Percentiles rank a stretch among this genome's conserved stretches.
phyloP scores from a whole-genome alignment of 805 yeast species.

The Pichia rugopelliculosa region DNA sequence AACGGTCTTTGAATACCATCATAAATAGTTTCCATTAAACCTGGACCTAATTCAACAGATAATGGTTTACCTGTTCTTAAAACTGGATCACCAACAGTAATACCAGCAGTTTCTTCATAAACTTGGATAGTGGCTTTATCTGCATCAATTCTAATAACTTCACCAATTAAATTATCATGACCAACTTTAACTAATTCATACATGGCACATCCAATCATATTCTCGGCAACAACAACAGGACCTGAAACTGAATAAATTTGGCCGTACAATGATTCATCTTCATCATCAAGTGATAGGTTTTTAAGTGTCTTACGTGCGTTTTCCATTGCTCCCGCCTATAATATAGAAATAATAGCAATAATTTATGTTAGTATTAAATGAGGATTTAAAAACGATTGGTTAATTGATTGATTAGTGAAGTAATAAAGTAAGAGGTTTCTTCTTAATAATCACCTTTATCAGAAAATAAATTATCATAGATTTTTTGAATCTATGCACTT shows the following conservation, averaged over 20 bases:
- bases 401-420: background rate
- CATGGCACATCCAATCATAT: constrained; percentile 99
- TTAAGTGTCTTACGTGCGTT: constrained; percentile 92
- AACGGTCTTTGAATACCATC: constrained; percentile 99
- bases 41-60: constrained; percentile 98
- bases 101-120: constrained; percentile 98
- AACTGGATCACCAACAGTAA: constrained; percentile 98
- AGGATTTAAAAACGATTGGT: background rate
- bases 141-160: constrained; percentile 92
- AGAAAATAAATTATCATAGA: too few relatives aligned
- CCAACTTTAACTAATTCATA: constrained; percentile 98
- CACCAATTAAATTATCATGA: constrained; percentile 95
- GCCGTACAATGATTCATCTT: constrained; percentile 75
- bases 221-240: constrained; percentile 95
- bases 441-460: too few relatives aligned
- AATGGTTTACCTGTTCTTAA: constrained; percentile 98
- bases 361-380: constrained; percentile 20
- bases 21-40: constrained; percentile 97
- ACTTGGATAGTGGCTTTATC: constrained; percentile 99
- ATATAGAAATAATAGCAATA: constrained; percentile 31
- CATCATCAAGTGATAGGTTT: constrained; percentile 76
- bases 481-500: background rate
- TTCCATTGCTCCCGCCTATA: constrained; percentile 89
- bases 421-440: too few relatives aligned
- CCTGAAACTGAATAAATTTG: constrained; percentile 93